Conservation (phyloP, 306 rosid genomes). For the Amphicarpaea edgeworthii region DNA sequence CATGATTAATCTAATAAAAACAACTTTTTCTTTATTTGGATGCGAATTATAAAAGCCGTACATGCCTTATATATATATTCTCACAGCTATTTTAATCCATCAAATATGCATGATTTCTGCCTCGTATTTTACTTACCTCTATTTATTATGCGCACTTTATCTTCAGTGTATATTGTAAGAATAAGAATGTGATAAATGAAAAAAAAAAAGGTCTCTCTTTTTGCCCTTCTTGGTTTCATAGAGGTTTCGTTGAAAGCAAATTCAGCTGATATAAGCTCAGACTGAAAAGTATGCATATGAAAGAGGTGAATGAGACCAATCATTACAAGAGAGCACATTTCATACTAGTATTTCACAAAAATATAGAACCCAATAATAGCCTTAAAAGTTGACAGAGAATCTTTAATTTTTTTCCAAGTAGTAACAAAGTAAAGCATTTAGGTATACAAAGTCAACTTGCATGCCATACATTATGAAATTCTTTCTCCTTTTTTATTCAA, state of each 20-base stretch:
- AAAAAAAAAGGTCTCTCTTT: neutral
- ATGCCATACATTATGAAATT: constrained; percentile 1
- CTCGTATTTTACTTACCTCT: neutral
- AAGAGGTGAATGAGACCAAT: constrained; percentile 33
- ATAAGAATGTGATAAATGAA: neutral
- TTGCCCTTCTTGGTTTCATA: neutral
- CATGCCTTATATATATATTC: too few relatives aligned
- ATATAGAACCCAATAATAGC: neutral
- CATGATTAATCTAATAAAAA: neutral
- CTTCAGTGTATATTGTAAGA: neutral
- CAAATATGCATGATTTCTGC: neutral
- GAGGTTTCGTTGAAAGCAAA: constrained; percentile 8
- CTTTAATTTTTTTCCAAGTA: neutral
- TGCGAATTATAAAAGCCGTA: neutral
- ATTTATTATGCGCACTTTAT: neutral
- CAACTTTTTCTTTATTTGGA: neutral
- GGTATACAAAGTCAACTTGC: constrained; percentile 29
- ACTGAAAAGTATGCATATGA: constrained; percentile 27
- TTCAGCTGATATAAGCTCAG: constrained; percentile 17
- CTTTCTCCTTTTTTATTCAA: neutral
- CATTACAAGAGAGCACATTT: constrained; percentile 1
- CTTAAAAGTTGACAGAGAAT: neutral
- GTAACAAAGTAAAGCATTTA: neutral
- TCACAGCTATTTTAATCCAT: neutral
- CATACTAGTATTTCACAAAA: constrained; percentile 10